A percentile compares a stretch with the other conserved stretches of the same genome.
Evolutionary conservation across 73 alveolate species (phyloP).

Genomic region (Paramecium sonneborni): DNA sequence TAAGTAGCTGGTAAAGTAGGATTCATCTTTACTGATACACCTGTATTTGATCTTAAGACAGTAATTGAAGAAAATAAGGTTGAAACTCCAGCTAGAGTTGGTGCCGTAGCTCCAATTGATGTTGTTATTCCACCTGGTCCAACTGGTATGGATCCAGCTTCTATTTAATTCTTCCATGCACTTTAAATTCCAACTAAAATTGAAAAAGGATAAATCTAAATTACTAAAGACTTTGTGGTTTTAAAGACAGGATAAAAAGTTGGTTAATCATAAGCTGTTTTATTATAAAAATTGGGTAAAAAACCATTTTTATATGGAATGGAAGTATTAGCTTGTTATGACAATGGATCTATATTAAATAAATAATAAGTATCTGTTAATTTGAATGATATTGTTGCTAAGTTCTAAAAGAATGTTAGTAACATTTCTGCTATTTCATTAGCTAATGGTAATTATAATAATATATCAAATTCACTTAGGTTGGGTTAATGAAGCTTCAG

Average conservation of each 20-base stretch:
- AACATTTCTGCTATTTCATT: slow-evolving; percentile 91
- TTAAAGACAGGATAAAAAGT: slow-evolving; percentile 90
- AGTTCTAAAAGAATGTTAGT: slow-evolving; percentile 78
- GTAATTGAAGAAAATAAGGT: slow-evolving; percentile 78
- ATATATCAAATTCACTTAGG: slow-evolving; percentile 64
- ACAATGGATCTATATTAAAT: slow-evolving; percentile 94
- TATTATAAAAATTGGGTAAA: slow-evolving; percentile 95
- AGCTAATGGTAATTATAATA: slow-evolving; percentile 72
- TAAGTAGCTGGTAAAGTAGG: slow-evolving; percentile 82
- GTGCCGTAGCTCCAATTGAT: slow-evolving; percentile 96
- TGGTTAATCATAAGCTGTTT: slow-evolving; percentile 95
- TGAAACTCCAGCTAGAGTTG: slow-evolving; percentile 98
- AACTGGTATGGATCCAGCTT: slow-evolving; percentile 99
- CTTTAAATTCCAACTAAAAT: slow-evolving; percentile 96
- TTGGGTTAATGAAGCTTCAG: slow-evolving; percentile 91
- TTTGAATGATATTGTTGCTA: slow-evolving; percentile 80
- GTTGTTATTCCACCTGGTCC: slow-evolving; percentile 99
- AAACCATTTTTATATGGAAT: slow-evolving; percentile 97
- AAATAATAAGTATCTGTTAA: slow-evolving; percentile 97
- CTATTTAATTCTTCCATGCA: slow-evolving; percentile 99
- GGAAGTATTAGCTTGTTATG: slow-evolving; percentile 92
- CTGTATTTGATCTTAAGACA: slow-evolving; percentile 86
- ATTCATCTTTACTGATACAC: slow-evolving; percentile 91
- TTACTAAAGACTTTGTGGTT: slow-evolving; percentile 91
- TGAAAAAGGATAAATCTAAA: slow-evolving; percentile 98